Evolutionary conservation across 306 rosid genomes (phyloP).

Genomic region (Senna tora): DNA sequence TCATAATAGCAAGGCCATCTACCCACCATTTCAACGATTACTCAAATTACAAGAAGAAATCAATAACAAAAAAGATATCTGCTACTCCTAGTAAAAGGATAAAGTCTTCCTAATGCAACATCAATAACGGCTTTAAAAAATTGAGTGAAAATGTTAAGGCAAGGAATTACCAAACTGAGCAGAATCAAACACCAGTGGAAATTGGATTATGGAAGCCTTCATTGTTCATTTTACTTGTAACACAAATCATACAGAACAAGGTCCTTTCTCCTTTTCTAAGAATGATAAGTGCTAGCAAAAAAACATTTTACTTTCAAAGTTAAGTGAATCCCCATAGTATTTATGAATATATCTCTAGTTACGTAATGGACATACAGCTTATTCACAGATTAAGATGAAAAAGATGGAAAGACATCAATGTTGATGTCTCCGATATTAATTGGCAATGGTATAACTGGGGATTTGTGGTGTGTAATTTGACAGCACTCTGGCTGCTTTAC

Average conservation of each 20-base stretch:
- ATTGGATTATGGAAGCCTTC: background rate
- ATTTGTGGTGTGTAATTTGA: background rate
- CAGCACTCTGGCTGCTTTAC: background rate
- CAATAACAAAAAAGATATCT: conserved; percentile 7
- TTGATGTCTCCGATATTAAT: background rate
- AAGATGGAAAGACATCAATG: background rate
- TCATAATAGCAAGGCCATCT: conserved; percentile 15
- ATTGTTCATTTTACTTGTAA: background rate
- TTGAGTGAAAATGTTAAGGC: background rate
- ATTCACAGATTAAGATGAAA: background rate
- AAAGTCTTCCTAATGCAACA: conserved; percentile 5
- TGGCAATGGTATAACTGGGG: background rate
- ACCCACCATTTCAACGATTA: background rate
- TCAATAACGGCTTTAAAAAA: background rate
- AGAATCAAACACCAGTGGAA: background rate
- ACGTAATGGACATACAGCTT: background rate
- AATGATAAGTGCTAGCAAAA: background rate
- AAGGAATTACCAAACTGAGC: background rate
- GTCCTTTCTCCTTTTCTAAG: conserved; percentile 15
- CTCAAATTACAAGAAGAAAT: background rate
- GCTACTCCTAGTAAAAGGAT: background rate
- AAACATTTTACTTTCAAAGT: background rate
- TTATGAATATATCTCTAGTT: background rate
- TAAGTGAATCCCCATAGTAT: background rate
- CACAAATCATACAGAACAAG: background rate